Conservation (phyloP, 2,329 filamentous ascomycete species). For the Colletotrichum sp. region DNA sequence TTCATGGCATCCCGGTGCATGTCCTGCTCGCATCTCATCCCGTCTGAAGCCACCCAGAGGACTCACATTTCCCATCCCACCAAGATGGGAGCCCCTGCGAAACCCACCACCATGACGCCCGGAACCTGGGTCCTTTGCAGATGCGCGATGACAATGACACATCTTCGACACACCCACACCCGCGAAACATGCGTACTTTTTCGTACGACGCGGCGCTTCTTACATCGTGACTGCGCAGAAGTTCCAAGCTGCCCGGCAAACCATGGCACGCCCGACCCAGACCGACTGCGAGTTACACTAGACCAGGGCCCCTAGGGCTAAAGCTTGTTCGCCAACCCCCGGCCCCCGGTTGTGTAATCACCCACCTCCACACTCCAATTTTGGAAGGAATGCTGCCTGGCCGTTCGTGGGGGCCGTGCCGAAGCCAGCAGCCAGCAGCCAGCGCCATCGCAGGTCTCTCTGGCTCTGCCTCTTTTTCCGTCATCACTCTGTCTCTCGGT, state of each 20-base stretch:
- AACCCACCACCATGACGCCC: not conserved
- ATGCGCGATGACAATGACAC: constrained; percentile 6
- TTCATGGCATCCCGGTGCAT: not conserved
- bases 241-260: not conserved
- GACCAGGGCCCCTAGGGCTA: not conserved
- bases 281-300: not conserved
- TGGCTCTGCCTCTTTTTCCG: not conserved
- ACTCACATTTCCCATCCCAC: not conserved
- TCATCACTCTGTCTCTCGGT: not conserved
- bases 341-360: not conserved
- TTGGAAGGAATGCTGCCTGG: constrained; percentile 17
- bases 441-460: not conserved
- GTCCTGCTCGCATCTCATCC: not conserved
- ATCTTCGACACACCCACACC: not conserved
- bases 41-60: not conserved
- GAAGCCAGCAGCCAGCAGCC: not conserved
- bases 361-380: constrained; percentile 3
- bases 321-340: constrained; percentile 1
- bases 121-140: not conserved
- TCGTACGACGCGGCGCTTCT: not conserved
- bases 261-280: not conserved
- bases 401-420: constrained; percentile 13
- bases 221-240: not conserved
- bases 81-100: not conserved
- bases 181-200: not conserved